phyloP scores from a whole-genome alignment of 352 stramenopile genomes.

The Globisporangium yorkense region DNA sequence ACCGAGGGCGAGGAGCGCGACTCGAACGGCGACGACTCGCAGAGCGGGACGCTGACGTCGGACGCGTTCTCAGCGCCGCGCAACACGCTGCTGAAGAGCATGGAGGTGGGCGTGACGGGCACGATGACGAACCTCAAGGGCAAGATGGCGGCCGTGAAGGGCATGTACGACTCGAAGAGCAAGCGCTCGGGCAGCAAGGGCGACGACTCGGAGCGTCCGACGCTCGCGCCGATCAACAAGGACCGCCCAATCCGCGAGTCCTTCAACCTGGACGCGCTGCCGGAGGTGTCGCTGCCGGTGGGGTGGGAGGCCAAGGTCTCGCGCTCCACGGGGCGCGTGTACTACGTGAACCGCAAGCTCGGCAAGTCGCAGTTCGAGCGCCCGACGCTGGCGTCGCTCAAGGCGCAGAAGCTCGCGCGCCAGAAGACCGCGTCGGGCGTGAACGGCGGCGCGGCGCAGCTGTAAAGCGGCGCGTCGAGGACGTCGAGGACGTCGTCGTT shows the following conservation, averaged over 20 bases:
- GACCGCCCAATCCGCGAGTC: slow-evolving; percentile 70
- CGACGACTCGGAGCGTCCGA: slow-evolving; percentile 23
- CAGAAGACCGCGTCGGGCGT: slow-evolving; percentile 34
- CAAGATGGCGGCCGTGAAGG: slow-evolving; percentile 72
- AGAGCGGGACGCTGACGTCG: slow-evolving; percentile 35
- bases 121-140: slow-evolving; percentile 81
- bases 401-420: slow-evolving; percentile 75
- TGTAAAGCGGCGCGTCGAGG: slow-evolving; percentile 7
- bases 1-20: slow-evolving; percentile 46
- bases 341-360: slow-evolving; percentile 87
- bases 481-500: neutral
- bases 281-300: slow-evolving; percentile 71
- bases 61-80: slow-evolving; percentile 41
- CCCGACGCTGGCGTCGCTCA: slow-evolving; percentile 78
- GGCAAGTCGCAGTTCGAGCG: slow-evolving; percentile 84
- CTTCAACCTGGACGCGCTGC: slow-evolving; percentile 80
- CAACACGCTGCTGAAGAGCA: slow-evolving; percentile 75
- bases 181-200: slow-evolving; percentile 62
- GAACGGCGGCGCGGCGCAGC: slow-evolving; percentile 13
- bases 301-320: slow-evolving; percentile 87
- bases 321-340: slow-evolving; percentile 78
- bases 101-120: slow-evolving; percentile 61
- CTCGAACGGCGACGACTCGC: slow-evolving; percentile 29
- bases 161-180: slow-evolving; percentile 59
- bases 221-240: slow-evolving; percentile 25